Base-by-base conservation (phyloP, 2,329 filamentous ascomycete genomes). In the Penicillium sp. region DNA sequence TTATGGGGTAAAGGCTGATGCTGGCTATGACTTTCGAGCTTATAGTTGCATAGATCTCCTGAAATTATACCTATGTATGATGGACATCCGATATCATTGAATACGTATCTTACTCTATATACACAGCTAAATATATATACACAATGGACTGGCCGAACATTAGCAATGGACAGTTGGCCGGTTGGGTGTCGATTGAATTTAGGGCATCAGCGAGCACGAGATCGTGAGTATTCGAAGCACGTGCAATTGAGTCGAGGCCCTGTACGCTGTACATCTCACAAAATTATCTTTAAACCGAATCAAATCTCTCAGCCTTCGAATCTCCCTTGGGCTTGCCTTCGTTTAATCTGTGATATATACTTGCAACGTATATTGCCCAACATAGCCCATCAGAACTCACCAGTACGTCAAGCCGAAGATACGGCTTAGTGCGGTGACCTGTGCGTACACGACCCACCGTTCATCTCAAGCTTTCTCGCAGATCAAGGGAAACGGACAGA, bases 391-490 rank as follows among this genome's bases (percentile, higher is more conserved):
- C 23, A 11, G 16, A 45, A 32, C 38, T 36, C 34, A 26, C 34
- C 2, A 34, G 32, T 13, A 11, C 32, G 2, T 16, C 19, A 7
- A 38, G 38, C 36, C 32, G 23, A 38, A 46, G 34, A 40, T 14
- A 10, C 11, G 16, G 18, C 13, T 41, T 49, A 49, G 47, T 43
- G 36, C 36, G 36, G 52, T 47, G 51, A 44, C 35, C 39, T 49
- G 46, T 40, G 45, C 46, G 30, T 32, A 39, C 38, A 32, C 40
- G 57, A 59, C 54, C 57, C 57, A 59, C 57, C 47, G 50, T 57
- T 59, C 55, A 51, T 51, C 35, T 47, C 32, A 34, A 23, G 26
- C 18, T 40, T 36, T 51, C 32, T 19, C 32, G 18, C 32, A 34
- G 47, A 55, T 55, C 51, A n/a, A 49, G 41, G 10, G 13, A 34